Base-by-base conservation (phyloP, 495 filamentous ascomycete species). In the Aspergillus baeticus region DNA sequence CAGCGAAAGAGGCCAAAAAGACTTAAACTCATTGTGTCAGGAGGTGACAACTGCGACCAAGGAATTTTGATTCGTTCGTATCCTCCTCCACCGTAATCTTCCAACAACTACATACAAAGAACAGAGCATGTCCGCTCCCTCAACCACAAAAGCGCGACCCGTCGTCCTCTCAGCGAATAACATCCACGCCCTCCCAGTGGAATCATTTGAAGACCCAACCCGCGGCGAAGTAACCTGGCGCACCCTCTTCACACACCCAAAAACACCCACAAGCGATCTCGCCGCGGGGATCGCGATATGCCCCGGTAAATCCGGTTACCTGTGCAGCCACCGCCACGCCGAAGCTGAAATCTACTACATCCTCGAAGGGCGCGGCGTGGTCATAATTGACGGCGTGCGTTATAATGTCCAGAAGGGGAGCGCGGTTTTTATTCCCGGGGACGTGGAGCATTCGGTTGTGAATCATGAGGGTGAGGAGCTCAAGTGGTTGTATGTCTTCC, bases 281-380 rank as follows among this genome's bases (percentile, higher is more conserved):
- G 59, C 42, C 23, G 71, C 67, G 1, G 71, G 71, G 1, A 69
- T 76, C 6, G 73, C 67, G 2, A 36, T 61, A 23, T 72, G 63
- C 33, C 66, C 65, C 0, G 54, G 67, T 0, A 1, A 14, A 3
- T 64, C 57, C 10, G 70, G 71, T 2, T 57, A 65, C 39, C 63
- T 74, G 1, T 69, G 69, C 31, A 20, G 54, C 0, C 71, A 76
- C 46, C 62, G 63, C 10, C 73, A 76, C 35, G 34, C 43, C 3
- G 70, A 76, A 45, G 67, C 71, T 0, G 73, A 75, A 45, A 65
- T 76, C 7, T 76, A 76, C 41, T 54, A 76, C 49, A 64, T 76
- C 22, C 51, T 72, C 1, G 57, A 69, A 2, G 73, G 71, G 0
- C 51, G 47, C 2, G 70, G 66, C 5, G 45, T 64, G 6, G 57